phyloP scores from a whole-genome alignment of 768 basidiomycete genomes.

The Auriscalpium vulgare region DNA sequence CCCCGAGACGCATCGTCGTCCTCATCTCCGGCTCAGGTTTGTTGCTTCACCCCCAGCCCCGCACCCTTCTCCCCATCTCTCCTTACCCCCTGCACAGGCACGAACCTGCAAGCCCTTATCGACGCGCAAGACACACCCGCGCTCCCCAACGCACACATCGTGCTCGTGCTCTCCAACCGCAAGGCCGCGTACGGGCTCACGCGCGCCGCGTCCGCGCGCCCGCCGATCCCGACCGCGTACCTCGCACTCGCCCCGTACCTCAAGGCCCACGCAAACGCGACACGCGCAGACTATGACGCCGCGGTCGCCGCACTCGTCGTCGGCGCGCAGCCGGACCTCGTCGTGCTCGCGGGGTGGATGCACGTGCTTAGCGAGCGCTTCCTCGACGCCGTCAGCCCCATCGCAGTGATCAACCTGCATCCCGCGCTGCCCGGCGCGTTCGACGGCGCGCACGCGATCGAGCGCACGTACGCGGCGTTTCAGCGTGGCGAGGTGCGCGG shows the following conservation, averaged over 20 bases:
- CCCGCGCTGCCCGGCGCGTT: slow-evolving; percentile 96
- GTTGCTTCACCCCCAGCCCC: background rate
- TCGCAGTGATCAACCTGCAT: slow-evolving; percentile 93
- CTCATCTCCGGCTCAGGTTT: slow-evolving; percentile 63
- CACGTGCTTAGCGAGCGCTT: slow-evolving; percentile 85
- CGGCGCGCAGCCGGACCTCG: slow-evolving; percentile 61
- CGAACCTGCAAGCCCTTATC: slow-evolving; percentile 94
- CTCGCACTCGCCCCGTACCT: slow-evolving; percentile 82
- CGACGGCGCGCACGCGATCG: slow-evolving; percentile 88
- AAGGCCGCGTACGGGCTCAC: slow-evolving; percentile 85
- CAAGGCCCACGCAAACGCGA: slow-evolving; percentile 61
- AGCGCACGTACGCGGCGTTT: slow-evolving; percentile 85
- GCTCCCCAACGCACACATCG: slow-evolving; percentile 66
- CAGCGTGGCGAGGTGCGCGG: slow-evolving; percentile 69
- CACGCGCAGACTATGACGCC: slow-evolving; percentile 77
- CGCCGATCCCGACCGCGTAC: slow-evolving; percentile 76
- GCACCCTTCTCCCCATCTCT: background rate
- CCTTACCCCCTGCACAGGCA: slow-evolving; percentile 42
- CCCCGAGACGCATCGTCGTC: slow-evolving; percentile 34
- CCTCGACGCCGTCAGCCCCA: slow-evolving; percentile 51
- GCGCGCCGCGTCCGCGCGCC: slow-evolving; percentile 62
- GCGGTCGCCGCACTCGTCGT: slow-evolving; percentile 70
- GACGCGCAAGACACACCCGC: slow-evolving; percentile 72
- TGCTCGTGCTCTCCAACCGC: slow-evolving; percentile 84
- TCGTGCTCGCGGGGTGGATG: slow-evolving; percentile 99